These are phyloP conservation scores for Pseudotsuga menziesii DNA, from an alignment of 75 land plant genomes.

Conservation along the genomic window DNA sequence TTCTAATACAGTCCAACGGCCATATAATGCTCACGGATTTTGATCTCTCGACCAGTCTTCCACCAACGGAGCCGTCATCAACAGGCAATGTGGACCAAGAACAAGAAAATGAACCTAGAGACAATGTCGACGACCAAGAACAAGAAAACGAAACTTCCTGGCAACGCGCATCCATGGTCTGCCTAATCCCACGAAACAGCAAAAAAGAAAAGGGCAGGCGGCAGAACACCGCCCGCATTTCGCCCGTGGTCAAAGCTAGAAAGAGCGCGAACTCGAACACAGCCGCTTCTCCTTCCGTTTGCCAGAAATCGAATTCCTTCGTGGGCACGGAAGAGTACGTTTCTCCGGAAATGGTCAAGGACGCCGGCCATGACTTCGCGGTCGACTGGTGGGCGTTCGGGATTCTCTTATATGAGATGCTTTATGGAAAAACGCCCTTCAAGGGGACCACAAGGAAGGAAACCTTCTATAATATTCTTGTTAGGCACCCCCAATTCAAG, in stretches of 20 bases:
- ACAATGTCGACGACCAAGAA: no score
- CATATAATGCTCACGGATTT: conserved; percentile 84
- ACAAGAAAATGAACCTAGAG: no score
- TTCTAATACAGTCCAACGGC: conserved; percentile 62
- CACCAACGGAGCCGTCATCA: conserved; percentile 20
- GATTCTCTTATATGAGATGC: conserved; percentile 66
- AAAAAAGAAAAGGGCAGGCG: no score
- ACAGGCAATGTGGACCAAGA: no score
- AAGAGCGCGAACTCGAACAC: no score
- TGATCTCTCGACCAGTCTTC: conserved; percentile 66
- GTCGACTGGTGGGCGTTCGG: conserved; percentile 98
- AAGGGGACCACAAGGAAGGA: conserved; percentile 63
- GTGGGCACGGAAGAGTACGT: conserved; percentile 94
- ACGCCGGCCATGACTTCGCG: conserved; percentile 72
- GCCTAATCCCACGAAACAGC: no score
- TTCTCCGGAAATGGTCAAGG: conserved; percentile 72
- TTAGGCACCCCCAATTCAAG: conserved; percentile 41
- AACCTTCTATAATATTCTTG: conserved; percentile 62
- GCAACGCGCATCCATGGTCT: no score
- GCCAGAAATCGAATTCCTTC: conserved; percentile 41
- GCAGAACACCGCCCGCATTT: no score
- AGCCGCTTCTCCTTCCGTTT: neutral
- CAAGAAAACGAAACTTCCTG: no score
- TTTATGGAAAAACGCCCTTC: conserved; percentile 75
- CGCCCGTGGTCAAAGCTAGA: no score